Percentiles rank a stretch among this genome's conserved stretches.
These are phyloP conservation scores for Lathyrus oleraceus DNA, from an alignment of 306 rosid genomes.

Conservation along the genomic window DNA sequence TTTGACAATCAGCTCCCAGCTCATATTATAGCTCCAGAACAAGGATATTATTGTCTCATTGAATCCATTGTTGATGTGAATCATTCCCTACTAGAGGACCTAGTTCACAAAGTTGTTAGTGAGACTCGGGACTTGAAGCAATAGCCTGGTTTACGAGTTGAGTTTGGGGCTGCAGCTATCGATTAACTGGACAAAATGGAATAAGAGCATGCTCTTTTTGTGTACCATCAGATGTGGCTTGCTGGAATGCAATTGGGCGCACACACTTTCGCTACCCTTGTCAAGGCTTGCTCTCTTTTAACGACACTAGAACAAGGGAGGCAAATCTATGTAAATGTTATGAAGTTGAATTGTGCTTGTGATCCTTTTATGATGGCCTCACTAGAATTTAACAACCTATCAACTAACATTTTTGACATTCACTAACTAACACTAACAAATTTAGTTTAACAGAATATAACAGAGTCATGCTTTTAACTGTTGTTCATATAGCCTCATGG, in stretches of 20 bases:
- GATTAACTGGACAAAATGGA: constrained; percentile 84
- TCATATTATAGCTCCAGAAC: constrained; percentile 95
- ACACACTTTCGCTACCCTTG: constrained; percentile 76
- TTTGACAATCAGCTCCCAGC: constrained; percentile 97
- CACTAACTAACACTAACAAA: no score
- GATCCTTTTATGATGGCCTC: constrained; percentile 80
- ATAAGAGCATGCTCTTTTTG: constrained; percentile 58
- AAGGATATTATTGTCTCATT: constrained; percentile 89
- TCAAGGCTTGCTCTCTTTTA: constrained; percentile 69
- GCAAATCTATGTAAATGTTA: constrained; percentile 73
- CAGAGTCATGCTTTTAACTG: no score
- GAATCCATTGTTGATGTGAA: constrained; percentile 94
- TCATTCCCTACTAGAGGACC: constrained; percentile 75
- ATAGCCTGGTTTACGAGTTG: no score
- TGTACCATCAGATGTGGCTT: constrained; percentile 70
- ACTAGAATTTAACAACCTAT: no score
- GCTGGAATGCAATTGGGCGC: constrained; percentile 70
- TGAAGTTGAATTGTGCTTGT: constrained; percentile 58
- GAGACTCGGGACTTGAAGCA: constrained; percentile 86
- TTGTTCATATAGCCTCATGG: no score
- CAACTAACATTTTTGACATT: no score
- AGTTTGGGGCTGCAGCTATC: constrained; percentile 77
- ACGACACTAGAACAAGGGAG: constrained; percentile 80
- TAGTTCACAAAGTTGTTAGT: constrained; percentile 78
- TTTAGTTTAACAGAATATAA: no score